Evolutionary conservation across 345 rosid genomes (phyloP), one percentile per base, ranked within the genome.

Genomic region (Melaleuca quinquenervia): DNA sequence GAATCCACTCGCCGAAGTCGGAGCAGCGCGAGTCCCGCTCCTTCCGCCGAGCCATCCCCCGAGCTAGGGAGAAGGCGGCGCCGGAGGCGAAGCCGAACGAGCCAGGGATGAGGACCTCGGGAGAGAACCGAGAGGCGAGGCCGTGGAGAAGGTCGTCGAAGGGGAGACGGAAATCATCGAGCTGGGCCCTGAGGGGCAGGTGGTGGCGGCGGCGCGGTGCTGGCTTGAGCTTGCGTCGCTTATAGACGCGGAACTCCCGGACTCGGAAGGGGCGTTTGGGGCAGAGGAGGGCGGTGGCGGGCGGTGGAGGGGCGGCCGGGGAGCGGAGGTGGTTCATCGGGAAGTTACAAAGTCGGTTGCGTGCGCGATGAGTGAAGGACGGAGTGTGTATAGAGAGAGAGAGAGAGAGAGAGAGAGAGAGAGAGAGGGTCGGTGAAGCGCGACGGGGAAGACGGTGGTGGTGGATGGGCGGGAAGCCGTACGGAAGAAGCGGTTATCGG

Each of bases 1-100:
- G 90, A 85, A 97, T 89, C 98, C 98, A 97, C 51, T 96, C 95
- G 14, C 97, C 98, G 85, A 92, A 86, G 53, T 92, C 91, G 54
- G 86, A 76, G 45, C 24, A 75, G 24, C 22, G 52, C 24, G 74
- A 84, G 55, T 50, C 36, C 11, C 27, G 12, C 32, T 0, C 27
- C 18, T 32, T 78, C 29, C 16, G 60, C 85, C 49, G 55, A 8
- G 83, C 24, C 26, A 44, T 60, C 20, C 50, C 60, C 52, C 50
- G 48, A 22, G 60, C 92, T 50, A 94, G 83, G 11, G 92, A 64
- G 82, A 60, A 90, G 75, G 96, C 91, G 49, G 94, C 60, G 56
- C 96, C 96, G 87, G 98, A 93, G 84, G 94, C 91, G 82, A 95
- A 87, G 20, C 94, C 98, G 26, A 94, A 83, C 26, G 90, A 89